A percentile compares a stretch with the other conserved stretches of the same genome.
Evolutionary conservation across 179 eudicot species (phyloP).

Genomic region (Drosera spatulata): DNA sequence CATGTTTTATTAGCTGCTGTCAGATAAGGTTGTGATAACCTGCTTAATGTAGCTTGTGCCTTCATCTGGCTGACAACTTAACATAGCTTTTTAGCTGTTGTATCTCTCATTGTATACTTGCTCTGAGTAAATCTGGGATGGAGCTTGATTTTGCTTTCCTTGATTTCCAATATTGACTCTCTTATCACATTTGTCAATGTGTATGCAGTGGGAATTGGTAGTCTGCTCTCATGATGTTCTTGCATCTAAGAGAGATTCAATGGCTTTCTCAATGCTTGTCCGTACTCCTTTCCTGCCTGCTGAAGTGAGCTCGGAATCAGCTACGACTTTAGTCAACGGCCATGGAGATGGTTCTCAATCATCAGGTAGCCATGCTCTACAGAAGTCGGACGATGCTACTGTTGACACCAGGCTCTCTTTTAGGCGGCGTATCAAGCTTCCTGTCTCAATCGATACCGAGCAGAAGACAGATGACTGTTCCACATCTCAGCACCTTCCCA

Average conservation of each 20-base stretch:
- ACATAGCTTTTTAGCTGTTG: too few species aligned
- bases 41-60: too few species aligned
- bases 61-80: too few species aligned
- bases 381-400: constrained; percentile 81
- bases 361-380: constrained; percentile 72
- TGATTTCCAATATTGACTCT: background rate
- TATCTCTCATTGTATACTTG: too few species aligned
- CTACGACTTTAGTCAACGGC: constrained; percentile 76
- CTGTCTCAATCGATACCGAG: constrained; percentile 52
- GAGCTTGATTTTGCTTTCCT: background rate
- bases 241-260: constrained; percentile 51
- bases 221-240: constrained; percentile 72
- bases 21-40: too few species aligned
- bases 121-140: too few species aligned
- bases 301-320: constrained; percentile 93
- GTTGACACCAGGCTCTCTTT: constrained; percentile 78
- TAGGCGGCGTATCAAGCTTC: constrained; percentile 51
- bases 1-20: too few species aligned
- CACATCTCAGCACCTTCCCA: constrained; percentile 44
- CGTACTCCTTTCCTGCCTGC: constrained; percentile 48
- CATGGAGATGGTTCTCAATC: constrained; percentile 44
- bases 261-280: constrained; percentile 44
- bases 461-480: constrained; percentile 82
- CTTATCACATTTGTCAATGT: background rate
- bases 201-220: constrained; percentile 84